A percentile compares a stretch with the other conserved stretches of the same genome.
Conservation (phyloP, 345 rosid genomes). For the Trapa incisa region DNA sequence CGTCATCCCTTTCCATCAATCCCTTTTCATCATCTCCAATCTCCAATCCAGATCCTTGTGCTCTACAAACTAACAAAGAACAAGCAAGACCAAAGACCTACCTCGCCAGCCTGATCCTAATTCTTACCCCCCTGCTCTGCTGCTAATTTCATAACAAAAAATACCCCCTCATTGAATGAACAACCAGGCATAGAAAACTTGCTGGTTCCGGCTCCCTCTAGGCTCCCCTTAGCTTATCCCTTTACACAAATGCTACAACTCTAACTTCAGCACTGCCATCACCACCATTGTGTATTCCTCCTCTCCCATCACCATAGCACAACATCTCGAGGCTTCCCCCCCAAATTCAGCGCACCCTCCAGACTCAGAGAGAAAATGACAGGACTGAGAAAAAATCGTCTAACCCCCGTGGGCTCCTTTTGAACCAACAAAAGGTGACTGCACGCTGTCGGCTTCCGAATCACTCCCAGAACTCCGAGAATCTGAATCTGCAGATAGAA, state of each 20-base stretch:
- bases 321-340: neutral
- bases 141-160: neutral
- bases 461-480: slow-evolving; percentile 31
- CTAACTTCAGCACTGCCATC: neutral
- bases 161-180: neutral
- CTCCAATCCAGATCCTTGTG: neutral
- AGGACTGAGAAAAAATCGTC: neutral
- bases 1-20: neutral
- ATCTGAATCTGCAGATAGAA: slow-evolving; percentile 20
- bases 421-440: slow-evolving; percentile 20
- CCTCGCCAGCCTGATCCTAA: neutral
- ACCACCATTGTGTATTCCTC: neutral
- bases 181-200: too few relatives aligned
- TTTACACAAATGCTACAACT: neutral
- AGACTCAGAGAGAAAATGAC: neutral
- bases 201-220: too few relatives aligned
- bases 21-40: neutral
- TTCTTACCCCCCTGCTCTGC: neutral
- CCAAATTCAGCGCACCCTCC: neutral
- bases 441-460: slow-evolving; percentile 25
- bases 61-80: neutral
- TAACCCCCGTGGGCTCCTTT: slow-evolving; percentile 18
- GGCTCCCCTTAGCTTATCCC: neutral
- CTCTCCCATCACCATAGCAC: neutral
- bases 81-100: neutral